phyloP scores from a whole-genome alignment of 768 basidiomycete species.

The Mycena floridula region DNA sequence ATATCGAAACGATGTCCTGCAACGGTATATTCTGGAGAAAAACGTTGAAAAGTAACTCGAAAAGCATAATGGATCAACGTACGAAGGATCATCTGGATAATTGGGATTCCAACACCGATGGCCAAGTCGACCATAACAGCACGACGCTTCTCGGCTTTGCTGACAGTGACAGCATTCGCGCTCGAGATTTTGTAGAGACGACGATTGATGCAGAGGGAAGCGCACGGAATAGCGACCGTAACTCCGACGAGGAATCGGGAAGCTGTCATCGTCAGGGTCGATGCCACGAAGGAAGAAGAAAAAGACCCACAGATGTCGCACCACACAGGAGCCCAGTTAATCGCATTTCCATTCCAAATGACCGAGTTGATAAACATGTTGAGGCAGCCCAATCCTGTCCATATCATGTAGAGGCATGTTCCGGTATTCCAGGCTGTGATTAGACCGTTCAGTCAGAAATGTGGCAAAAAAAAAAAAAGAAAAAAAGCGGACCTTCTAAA shows the following conservation, averaged over 20 bases:
- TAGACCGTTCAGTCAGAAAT: not conserved
- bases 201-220: constrained; percentile 55
- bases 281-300: constrained; percentile 19
- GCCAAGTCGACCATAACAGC: constrained; percentile 43
- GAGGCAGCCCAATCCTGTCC: constrained; percentile 43
- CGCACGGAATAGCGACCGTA: constrained; percentile 43
- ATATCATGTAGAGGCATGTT: constrained; percentile 51
- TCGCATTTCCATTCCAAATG: constrained; percentile 46
- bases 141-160: constrained; percentile 45
- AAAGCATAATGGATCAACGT: constrained; percentile 11
- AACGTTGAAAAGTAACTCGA: constrained; percentile 5
- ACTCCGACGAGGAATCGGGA: constrained; percentile 38
- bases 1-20: constrained; percentile 60
- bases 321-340: constrained; percentile 36
- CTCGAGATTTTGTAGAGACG: constrained; percentile 57
- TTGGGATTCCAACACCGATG: constrained; percentile 48
- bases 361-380: constrained; percentile 45
- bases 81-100: constrained; percentile 42
- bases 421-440: constrained; percentile 46
- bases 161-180: constrained; percentile 43
- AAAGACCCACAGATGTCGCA: constrained; percentile 42
- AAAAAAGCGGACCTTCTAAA: constrained; percentile 40
- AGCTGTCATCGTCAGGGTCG: constrained; percentile 18
- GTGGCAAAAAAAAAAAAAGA: not conserved
- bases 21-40: constrained; percentile 35